A percentile compares a stretch with the other conserved stretches of the same genome.
Evolutionary conservation across 148 eudicot genomes (phyloP).

Genomic region (Pharnaceum exiguum): DNA sequence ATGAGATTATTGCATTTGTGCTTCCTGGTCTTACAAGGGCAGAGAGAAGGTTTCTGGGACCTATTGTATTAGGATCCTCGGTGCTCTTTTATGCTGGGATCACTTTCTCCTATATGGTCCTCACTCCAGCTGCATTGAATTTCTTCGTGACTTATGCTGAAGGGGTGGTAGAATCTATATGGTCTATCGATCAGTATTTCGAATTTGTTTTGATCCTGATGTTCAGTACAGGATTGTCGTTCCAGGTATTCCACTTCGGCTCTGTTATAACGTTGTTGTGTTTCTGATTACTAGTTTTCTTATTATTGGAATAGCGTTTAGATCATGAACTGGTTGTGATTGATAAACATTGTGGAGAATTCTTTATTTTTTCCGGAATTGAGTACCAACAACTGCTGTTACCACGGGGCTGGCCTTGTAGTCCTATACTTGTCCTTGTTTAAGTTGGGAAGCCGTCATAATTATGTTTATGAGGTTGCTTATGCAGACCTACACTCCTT

Average conservation of each 20-base stretch:
- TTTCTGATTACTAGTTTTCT: too few relatives aligned
- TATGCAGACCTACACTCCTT: too few relatives aligned
- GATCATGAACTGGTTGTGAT: too few relatives aligned
- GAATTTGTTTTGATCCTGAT: constrained; percentile 92
- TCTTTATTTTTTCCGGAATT: too few relatives aligned
- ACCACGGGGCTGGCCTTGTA: too few relatives aligned
- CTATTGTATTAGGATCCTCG: constrained; percentile 89
- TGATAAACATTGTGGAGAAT: too few relatives aligned
- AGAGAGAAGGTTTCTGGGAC: constrained; percentile 85
- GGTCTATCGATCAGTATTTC: constrained; percentile 98
- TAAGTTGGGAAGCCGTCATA: too few relatives aligned
- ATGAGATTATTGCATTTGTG: constrained; percentile 91
- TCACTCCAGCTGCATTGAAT: constrained; percentile 97
- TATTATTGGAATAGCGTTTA: not conserved
- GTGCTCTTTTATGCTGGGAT: constrained; percentile 88
- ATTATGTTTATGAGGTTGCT: too few relatives aligned
- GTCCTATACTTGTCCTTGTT: too few relatives aligned
- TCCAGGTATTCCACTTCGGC: constrained; percentile 58
- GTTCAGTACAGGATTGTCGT: constrained; percentile 97
- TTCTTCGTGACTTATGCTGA: constrained; percentile 92
- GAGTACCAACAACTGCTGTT: too few relatives aligned
- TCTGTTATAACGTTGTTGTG: too few relatives aligned
- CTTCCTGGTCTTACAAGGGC: constrained; percentile 87
- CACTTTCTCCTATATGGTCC: constrained; percentile 77
- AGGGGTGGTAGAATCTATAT: constrained; percentile 92